phyloP scores from a whole-genome alignment of 2,329 filamentous ascomycete species.

The Aspergillus fijiensis region DNA sequence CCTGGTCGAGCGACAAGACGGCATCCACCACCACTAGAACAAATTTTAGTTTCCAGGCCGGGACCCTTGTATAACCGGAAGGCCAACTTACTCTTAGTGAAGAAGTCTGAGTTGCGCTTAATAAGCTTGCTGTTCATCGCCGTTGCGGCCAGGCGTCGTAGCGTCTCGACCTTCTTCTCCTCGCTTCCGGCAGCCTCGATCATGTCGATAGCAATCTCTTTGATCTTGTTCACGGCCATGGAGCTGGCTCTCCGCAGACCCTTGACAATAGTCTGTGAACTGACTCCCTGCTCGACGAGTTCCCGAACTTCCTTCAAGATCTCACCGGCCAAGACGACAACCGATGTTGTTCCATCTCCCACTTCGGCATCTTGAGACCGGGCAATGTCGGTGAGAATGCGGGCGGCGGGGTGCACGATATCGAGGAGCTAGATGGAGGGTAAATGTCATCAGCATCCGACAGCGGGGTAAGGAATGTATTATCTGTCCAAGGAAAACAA shows the following conservation, averaged over 20 bases:
- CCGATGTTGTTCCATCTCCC: conserved; percentile 94
- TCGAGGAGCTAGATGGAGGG: conserved; percentile 71
- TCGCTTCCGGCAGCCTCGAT: conserved; percentile 74
- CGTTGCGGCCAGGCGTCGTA: conserved; percentile 84
- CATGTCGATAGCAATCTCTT: conserved; percentile 80
- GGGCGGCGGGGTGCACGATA: conserved; percentile 94
- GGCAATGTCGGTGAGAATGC: conserved; percentile 96
- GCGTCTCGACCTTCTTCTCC: conserved; percentile 81
- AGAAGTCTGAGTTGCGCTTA: conserved; percentile 93
- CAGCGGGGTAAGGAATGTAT: no score
- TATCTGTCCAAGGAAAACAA: no score
- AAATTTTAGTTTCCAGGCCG: conserved; percentile 18
- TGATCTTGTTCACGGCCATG: conserved; percentile 98
- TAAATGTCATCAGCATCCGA: conserved; percentile 15
- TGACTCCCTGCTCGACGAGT: conserved; percentile 93
- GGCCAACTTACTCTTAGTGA: conserved; percentile 76
- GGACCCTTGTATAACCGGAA: background rate
- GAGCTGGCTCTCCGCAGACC: conserved; percentile 80
- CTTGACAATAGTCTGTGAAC: conserved; percentile 97
- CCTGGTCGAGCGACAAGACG: conserved; percentile 90
- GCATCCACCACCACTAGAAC: conserved; percentile 90
- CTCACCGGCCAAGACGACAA: conserved; percentile 95
- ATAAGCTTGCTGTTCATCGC: conserved; percentile 99
- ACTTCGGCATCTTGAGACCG: conserved; percentile 99
- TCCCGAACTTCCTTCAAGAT: conserved; percentile 96